These are phyloP conservation scores for Kalanchoe fedtschenkoi DNA, from an alignment of 164 flowering plant genomes.

Conservation along the genomic window DNA sequence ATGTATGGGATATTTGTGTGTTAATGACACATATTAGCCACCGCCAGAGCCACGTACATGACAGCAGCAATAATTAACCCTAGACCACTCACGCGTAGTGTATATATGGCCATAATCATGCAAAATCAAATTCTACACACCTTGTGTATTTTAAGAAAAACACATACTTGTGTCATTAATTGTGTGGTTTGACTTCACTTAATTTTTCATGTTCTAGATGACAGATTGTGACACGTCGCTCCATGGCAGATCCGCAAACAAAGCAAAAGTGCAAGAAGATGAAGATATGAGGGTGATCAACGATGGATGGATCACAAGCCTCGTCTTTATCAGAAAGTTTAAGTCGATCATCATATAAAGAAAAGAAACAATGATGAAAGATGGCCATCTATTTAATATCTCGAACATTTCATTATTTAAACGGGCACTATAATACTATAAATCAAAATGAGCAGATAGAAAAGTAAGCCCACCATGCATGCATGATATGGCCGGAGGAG, in stretches of 20 bases:
- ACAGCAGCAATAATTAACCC: too few relatives aligned
- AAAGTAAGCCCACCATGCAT: constrained; percentile 2
- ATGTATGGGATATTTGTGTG: too few relatives aligned
- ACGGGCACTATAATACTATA: neutral
- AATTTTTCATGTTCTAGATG: neutral
- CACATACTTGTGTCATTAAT: too few relatives aligned
- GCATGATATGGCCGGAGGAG: neutral
- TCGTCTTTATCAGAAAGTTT: neutral
- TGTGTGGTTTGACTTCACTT: neutral
- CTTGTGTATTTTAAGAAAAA: too few relatives aligned
- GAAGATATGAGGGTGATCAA: neutral
- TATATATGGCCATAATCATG: too few relatives aligned
- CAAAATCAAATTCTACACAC: too few relatives aligned
- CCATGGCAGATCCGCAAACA: neutral
- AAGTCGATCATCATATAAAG: neutral
- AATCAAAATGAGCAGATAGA: neutral
- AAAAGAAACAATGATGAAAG: neutral
- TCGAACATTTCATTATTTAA: neutral
- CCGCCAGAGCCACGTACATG: too few relatives aligned
- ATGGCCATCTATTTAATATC: neutral
- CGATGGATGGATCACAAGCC: neutral
- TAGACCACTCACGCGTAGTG: too few relatives aligned
- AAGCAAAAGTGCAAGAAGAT: neutral
- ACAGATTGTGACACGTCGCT: neutral
- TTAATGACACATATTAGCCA: too few relatives aligned